phyloP scores from a whole-genome alignment of 108 stramenopile genomes.

The Fragilaria crotonensis region DNA sequence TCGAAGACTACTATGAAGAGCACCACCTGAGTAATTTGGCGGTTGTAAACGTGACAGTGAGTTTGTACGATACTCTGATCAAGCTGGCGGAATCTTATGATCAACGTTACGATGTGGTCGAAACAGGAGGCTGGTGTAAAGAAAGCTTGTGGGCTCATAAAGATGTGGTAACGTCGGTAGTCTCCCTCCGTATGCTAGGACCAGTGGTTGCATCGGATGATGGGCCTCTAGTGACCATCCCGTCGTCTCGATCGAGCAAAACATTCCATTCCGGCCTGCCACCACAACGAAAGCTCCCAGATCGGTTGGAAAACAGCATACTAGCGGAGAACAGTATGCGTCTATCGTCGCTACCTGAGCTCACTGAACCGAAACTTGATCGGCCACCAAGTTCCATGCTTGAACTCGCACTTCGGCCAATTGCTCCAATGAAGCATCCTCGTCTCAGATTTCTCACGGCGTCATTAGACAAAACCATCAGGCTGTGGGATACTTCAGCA shows the following conservation, averaged over 20 bases:
- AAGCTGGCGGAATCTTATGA: slow-evolving; percentile 33
- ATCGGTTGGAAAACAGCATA: no score
- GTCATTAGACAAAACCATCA: slow-evolving; percentile 14
- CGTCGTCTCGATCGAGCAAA: no score
- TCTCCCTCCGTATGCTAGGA: slow-evolving; percentile 7
- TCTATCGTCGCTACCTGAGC: no score
- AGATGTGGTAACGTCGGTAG: slow-evolving; percentile 4
- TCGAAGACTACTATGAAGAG: slow-evolving; percentile 30
- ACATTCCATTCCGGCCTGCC: no score
- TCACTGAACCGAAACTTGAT: no score
- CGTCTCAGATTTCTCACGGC: slow-evolving; percentile 15
- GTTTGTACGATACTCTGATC: slow-evolving; percentile 32
- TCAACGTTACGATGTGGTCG: slow-evolving; percentile 26
- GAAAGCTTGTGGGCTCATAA: slow-evolving; percentile 20
- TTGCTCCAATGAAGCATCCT: slow-evolving; percentile 13
- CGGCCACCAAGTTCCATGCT: background rate
- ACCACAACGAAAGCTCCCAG: no score
- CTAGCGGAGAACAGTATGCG: no score
- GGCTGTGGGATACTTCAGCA: slow-evolving; percentile 20
- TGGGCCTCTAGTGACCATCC: no score
- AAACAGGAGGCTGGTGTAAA: slow-evolving; percentile 33
- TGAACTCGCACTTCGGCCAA: background rate
- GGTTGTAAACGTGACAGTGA: slow-evolving; percentile 21
- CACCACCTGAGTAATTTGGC: slow-evolving; percentile 12
- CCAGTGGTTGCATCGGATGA: no score